A percentile compares a stretch with the other conserved stretches of the same genome.
These are phyloP conservation scores for Beauveria sp. DNA, from an alignment of 2,329 filamentous ascomycete genomes.

Conservation along the genomic window DNA sequence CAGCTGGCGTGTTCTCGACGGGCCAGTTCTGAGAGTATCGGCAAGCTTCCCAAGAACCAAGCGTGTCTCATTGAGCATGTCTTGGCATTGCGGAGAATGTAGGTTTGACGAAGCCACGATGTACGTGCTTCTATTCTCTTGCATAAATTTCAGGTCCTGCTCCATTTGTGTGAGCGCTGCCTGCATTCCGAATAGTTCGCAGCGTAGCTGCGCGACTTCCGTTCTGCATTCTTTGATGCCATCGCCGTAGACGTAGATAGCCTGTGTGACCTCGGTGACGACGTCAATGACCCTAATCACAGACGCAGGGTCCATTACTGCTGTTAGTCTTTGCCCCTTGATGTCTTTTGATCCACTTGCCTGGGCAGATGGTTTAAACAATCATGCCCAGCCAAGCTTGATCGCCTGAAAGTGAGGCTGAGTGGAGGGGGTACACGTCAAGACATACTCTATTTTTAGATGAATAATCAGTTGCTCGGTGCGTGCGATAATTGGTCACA, in stretches of 20 bases:
- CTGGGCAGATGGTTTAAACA: no score
- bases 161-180: conserved; percentile 4
- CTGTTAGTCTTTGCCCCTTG: no score
- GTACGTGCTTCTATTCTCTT: neutral
- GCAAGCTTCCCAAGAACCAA: neutral
- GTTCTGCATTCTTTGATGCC: conserved; percentile 1
- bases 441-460: no score
- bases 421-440: no score
- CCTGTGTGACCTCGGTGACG: neutral
- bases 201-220: conserved; percentile 7
- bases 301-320: conserved; percentile 6
- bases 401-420: no score
- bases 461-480: no score
- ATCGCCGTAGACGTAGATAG: conserved; percentile 1
- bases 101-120: neutral
- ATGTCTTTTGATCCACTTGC: no score
- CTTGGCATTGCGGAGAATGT: neutral
- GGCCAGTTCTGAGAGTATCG: neutral
- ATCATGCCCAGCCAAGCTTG: no score
- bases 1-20: neutral
- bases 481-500: no score
- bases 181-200: conserved; percentile 10
- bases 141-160: neutral
- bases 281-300: conserved; percentile 7
- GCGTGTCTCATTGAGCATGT: conserved; percentile 4